These are phyloP conservation scores for Coemansia sp. DNA, from an alignment of 192 early-diverging fungal genomes.

Conservation along the genomic window DNA sequence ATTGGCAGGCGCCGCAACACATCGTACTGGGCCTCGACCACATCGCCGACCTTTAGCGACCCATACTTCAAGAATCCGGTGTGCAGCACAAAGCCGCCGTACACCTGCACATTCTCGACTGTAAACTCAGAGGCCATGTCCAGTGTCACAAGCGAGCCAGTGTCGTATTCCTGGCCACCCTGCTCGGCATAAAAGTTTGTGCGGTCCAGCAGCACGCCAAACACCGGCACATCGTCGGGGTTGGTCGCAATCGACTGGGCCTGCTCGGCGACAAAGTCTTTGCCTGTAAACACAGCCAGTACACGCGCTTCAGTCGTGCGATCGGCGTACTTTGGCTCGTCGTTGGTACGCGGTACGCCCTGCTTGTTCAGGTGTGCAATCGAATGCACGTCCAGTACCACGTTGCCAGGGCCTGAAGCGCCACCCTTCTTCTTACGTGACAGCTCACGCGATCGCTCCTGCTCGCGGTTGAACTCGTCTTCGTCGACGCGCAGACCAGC, in stretches of 20 bases:
- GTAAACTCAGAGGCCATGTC: constrained; percentile 84
- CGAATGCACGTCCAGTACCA: constrained; percentile 89
- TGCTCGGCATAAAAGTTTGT: constrained; percentile 98
- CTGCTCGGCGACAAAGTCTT: constrained; percentile 42
- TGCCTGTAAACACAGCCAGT: constrained; percentile 71
- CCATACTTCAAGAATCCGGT: constrained; percentile 94
- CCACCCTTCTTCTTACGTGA: constrained; percentile 63
- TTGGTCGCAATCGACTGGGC: constrained; percentile 31
- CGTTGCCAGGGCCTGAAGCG: constrained; percentile 56
- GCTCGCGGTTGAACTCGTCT: constrained; percentile 73
- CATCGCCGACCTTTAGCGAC: constrained; percentile 63
- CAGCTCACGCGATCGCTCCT: constrained; percentile 73
- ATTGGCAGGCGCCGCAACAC: constrained; percentile 85
- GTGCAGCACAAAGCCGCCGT: constrained; percentile 94
- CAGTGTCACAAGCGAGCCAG: constrained; percentile 78
- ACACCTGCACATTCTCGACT: constrained; percentile 91
- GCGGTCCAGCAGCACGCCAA: constrained; percentile 90
- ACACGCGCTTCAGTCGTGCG: constrained; percentile 73
- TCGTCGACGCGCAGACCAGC: constrained; percentile 83
- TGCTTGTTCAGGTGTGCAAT: constrained; percentile 82
- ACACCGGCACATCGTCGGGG: constrained; percentile 60
- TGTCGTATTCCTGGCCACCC: constrained; percentile 95
- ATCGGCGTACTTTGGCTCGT: constrained; percentile 75
- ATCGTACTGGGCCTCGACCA: constrained; percentile 81
- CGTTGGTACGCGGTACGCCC: constrained; percentile 79